phyloP scores from a whole-genome alignment of 1,284 basidiomycete genomes.

The Ceratobasidium sp. region DNA sequence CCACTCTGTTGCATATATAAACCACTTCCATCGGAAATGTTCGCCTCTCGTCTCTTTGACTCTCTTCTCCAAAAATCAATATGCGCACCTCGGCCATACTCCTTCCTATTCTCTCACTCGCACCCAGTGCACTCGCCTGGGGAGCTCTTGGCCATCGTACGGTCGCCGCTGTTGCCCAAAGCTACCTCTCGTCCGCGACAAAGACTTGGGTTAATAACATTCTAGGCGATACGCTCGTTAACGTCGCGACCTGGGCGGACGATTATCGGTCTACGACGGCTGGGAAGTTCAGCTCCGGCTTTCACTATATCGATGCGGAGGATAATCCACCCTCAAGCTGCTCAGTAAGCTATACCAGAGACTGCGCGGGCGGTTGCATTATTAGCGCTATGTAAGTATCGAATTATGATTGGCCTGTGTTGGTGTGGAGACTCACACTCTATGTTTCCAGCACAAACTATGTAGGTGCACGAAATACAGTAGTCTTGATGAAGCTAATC shows the following conservation, averaged over 20 bases:
- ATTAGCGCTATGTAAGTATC: constrained; percentile 45
- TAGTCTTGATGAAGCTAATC: neutral
- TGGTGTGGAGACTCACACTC: neutral
- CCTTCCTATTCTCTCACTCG: constrained; percentile 25
- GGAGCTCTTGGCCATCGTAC: constrained; percentile 46
- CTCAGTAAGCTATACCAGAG: constrained; percentile 42
- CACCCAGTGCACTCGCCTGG: constrained; percentile 34
- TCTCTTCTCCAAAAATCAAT: constrained; percentile 1
- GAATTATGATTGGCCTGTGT: neutral
- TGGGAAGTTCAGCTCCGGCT: constrained; percentile 37
- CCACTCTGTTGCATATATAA: neutral
- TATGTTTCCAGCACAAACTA: constrained; percentile 45
- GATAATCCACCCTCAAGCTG: constrained; percentile 48
- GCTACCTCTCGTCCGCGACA: constrained; percentile 44
- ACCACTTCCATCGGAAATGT: neutral
- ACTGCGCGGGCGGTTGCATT: constrained; percentile 46
- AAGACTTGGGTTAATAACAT: constrained; percentile 39
- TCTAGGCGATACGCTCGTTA: constrained; percentile 43
- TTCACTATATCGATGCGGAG: constrained; percentile 46
- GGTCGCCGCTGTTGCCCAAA: constrained; percentile 47
- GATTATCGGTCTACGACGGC: constrained; percentile 27
- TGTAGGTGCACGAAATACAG: neutral
- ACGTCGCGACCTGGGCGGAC: constrained; percentile 48
- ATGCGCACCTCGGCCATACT: constrained; percentile 32
- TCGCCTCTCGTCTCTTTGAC: neutral